Base-by-base conservation (phyloP, 192 early-diverging fungal genomes). In the Coemansia sp. region DNA sequence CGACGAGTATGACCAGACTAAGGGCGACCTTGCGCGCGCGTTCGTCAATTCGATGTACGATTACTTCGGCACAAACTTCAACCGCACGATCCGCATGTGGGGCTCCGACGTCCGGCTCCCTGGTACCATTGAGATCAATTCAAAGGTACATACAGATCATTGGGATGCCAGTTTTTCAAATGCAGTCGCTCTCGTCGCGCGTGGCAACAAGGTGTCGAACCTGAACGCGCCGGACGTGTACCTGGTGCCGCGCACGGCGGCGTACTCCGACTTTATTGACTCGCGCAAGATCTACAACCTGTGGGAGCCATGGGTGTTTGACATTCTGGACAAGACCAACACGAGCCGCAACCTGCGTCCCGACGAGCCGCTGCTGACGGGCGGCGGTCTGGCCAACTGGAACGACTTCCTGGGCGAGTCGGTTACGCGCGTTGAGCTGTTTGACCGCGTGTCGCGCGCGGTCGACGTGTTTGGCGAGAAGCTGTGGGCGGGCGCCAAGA, bases 331-430 rank as follows among this genome's bases (percentile, higher is more conserved):
- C 61, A 56, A 50, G 25, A 63, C 60, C 65, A 67, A 73, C 53
- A 47, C 62, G 23, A 70, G 72, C 62, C 65, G 69, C 35, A 73
- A 80, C 52, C 60, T 67, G 14, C 43, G 46, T 38, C 62, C 66
- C 22, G 53, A 56, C 28, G 56, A 74, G 56, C 72, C 68, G 4
- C 63, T 70, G 23, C 60, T 74, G 8, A 63, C 64, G 11, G 77
- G 77, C 24, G 77, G 77, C 29, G 73, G 71, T 10, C 65, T 80
- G 46, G 71, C 71, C 19, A 70, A 64, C 50, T 80, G 77, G 77
- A 65, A 63, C 52, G 77, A 80, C 42, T 75, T 75, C 40, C 61
- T 81, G 7, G 55, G 58, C 29, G 67, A 73, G 38, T 74, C 78
- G 6, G 69, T 74, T 4, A 81, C 71, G 6, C 72, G 72, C 47